Evolutionary conservation across 306 rosid species (phyloP), one percentile per base, ranked within the genome.

Genomic region (Astragalus glycyphyllos): DNA sequence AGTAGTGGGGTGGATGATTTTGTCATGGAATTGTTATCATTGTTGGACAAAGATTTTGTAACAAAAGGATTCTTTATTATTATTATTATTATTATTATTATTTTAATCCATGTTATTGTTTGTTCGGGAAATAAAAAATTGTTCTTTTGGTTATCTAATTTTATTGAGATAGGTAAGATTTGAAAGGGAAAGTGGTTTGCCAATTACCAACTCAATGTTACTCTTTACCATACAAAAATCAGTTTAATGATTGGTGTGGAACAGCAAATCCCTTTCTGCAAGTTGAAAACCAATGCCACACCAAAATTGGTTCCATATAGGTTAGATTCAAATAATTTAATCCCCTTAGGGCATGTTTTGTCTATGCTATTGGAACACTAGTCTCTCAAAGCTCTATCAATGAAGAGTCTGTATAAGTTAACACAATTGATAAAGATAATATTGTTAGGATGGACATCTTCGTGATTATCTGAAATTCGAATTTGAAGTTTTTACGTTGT

Each of bases 161-260:
- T 26, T 23, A 32, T 47, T 56, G 65, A 23, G 66, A 62, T 69
- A 75, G 78, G 82, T 67, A 65, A 74, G 82, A 82, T 62, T 79
- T 78, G 76, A 79, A 61, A 79, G 75, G 65, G 74, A 76, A 83
- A 79, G 83, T 53, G 41, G 65, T 34, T 58, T 32, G 68, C 65
- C 37, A 82, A 78, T 65, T 59, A 79, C 76, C 75, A 75, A 79
- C 81, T 65, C 65, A 16, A 75, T 68, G 73, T 79, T 65, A 82
- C 86, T 82, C 86, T 45, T 82, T 55, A 82, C 81, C 86, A 54
- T 48, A 83, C 80, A 70, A 20, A 65, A 74, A 45, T 59, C 60
- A 72, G 65, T 12, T 32, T 73, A 72, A 82, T 61, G 84, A 83
- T 76, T 66, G 79, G 44, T 26, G 79, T 53, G 11, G 8, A 72